Conservation (phyloP, 2,329 filamentous ascomycete genomes). For the Diplodia sapinea region DNA sequence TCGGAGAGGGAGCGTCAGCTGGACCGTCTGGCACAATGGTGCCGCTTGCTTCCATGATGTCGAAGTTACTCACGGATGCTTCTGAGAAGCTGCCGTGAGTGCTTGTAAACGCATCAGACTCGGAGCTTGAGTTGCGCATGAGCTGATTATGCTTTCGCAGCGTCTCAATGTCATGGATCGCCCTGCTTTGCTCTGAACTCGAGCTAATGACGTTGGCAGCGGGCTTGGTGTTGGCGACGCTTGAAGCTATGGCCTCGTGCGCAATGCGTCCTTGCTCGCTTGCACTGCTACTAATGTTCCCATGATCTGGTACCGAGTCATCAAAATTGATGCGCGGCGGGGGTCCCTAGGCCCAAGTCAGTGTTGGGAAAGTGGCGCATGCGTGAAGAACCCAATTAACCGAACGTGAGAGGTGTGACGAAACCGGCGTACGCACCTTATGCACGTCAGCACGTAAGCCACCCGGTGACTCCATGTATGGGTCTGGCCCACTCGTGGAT, state of each 20-base stretch:
- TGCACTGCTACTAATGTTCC: slow-evolving; percentile 26
- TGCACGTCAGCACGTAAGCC: slow-evolving; percentile 29
- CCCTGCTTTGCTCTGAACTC: slow-evolving; percentile 35
- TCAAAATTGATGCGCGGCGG: slow-evolving; percentile 29
- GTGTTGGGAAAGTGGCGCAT: slow-evolving; percentile 27
- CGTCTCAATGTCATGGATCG: slow-evolving; percentile 47
- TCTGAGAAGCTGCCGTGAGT: slow-evolving; percentile 41
- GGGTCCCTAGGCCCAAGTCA: slow-evolving; percentile 29
- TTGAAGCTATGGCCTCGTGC: slow-evolving; percentile 26
- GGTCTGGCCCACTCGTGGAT: slow-evolving; percentile 26
- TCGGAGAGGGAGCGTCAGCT: slow-evolving; percentile 24
- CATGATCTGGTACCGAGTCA: slow-evolving; percentile 28
- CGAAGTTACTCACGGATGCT: slow-evolving; percentile 39
- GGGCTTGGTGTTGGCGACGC: slow-evolving; percentile 15
- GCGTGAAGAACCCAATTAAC: slow-evolving; percentile 26
- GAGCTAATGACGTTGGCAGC: slow-evolving; percentile 22
- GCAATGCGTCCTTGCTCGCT: slow-evolving; percentile 26
- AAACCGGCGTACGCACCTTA: slow-evolving; percentile 30
- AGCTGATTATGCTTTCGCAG: slow-evolving; percentile 50
- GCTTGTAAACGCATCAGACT: slow-evolving; percentile 47
- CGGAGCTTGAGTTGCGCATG: slow-evolving; percentile 48
- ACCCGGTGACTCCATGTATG: slow-evolving; percentile 27
- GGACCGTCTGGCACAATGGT: slow-evolving; percentile 48
- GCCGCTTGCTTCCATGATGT: slow-evolving; percentile 50
- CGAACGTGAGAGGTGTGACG: slow-evolving; percentile 23